A percentile compares a stretch with the other conserved stretches of the same genome.
Conservation (phyloP, 768 basidiomycete genomes). For the Holtermanniella nyarrowii region DNA sequence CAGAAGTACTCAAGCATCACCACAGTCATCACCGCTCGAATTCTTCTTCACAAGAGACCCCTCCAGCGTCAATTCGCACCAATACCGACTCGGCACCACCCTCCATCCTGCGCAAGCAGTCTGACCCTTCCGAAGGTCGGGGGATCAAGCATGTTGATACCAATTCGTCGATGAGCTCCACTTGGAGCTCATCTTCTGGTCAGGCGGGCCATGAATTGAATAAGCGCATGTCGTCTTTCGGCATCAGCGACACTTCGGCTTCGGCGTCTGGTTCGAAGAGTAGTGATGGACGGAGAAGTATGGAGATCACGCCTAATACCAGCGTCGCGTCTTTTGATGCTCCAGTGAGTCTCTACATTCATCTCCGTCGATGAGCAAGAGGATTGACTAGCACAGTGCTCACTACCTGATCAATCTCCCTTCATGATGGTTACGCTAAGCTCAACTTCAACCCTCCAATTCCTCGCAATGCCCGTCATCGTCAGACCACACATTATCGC, state of each 20-base stretch:
- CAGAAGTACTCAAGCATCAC: neutral
- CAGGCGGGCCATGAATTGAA: neutral
- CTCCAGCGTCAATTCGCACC: neutral
- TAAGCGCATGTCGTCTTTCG: neutral
- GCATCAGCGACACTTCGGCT: neutral
- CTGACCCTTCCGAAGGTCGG: neutral
- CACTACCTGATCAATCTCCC: slow-evolving; percentile 23
- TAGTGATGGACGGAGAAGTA: neutral
- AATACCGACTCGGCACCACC: neutral
- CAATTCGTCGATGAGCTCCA: neutral
- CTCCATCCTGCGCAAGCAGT: neutral
- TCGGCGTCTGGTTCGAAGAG: neutral
- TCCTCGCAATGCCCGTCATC: slow-evolving; percentile 27
- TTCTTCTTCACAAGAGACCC: neutral
- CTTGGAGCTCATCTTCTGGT: neutral
- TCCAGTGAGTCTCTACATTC: neutral
- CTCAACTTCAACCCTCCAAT: slow-evolving; percentile 23
- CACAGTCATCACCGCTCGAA: neutral
- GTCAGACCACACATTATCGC: slow-evolving; percentile 21
- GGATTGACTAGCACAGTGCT: slow-evolving; percentile 11
- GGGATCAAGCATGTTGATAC: neutral
- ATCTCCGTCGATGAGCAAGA: neutral
- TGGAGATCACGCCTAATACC: neutral
- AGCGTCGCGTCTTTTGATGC: neutral
- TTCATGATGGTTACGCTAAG: slow-evolving; percentile 29